Percentiles rank a stretch among this genome's conserved stretches.
Conservation (phyloP, 805 yeast species). For the Peterozyma toletana region DNA sequence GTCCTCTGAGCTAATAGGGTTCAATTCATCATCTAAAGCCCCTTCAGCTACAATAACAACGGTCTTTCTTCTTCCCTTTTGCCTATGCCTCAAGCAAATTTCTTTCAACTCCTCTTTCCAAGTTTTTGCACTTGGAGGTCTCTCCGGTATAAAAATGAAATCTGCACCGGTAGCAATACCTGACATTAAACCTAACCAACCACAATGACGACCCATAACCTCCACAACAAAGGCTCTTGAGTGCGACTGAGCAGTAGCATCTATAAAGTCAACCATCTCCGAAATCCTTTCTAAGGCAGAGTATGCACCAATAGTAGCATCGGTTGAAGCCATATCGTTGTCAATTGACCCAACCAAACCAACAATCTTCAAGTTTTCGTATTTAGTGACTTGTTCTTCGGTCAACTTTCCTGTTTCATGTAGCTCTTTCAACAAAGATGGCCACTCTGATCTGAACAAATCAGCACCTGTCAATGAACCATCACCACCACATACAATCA, state of each 20-base stretch:
- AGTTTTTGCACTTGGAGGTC: conserved; percentile 64
- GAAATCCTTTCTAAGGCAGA: conserved; percentile 91
- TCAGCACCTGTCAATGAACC: conserved; percentile 98
- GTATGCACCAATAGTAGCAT: conserved; percentile 93
- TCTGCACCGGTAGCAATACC: conserved; percentile 97
- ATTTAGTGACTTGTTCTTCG: conserved; percentile 47
- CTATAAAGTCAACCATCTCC: conserved; percentile 92
- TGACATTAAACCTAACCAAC: conserved; percentile 97
- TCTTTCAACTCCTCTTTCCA: conserved; percentile 81
- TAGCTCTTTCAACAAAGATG: conserved; percentile 72
- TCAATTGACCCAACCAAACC: conserved; percentile 97
- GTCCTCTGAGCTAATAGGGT: conserved; percentile 71
- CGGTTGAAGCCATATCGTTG: conserved; percentile 96
- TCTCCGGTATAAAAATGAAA: conserved; percentile 89
- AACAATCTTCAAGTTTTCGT: conserved; percentile 73
- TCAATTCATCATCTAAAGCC: conserved; percentile 76
- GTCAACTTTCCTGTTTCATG: conserved; percentile 49
- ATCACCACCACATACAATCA: conserved; percentile 97
- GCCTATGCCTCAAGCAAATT: conserved; percentile 73
- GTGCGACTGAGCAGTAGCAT: conserved; percentile 95
- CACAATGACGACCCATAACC: conserved; percentile 99
- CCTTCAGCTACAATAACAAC: conserved; percentile 98
- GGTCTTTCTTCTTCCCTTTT: conserved; percentile 86
- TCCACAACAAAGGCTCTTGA: conserved; percentile 96
- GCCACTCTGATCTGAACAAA: conserved; percentile 92